Evolutionary conservation across 805 yeast genomes (phyloP).

Genomic region (Wickerhamiella musiphila): DNA sequence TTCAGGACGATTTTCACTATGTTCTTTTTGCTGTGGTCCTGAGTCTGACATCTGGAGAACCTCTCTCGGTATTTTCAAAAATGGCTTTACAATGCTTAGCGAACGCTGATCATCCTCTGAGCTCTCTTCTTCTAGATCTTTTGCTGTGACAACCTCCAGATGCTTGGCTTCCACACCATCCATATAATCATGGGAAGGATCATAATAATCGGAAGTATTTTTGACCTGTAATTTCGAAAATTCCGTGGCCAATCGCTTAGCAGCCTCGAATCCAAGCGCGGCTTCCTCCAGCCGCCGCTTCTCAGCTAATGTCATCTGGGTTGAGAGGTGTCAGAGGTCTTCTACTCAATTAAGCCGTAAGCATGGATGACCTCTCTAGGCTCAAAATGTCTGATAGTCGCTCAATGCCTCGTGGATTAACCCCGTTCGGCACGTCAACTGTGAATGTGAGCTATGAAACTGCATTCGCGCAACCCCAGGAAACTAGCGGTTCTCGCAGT

Average conservation of each 20-base stretch:
- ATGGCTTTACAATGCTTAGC: too few species aligned
- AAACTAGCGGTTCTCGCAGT: too few species aligned
- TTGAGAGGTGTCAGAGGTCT: too few species aligned
- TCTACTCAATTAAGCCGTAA: too few species aligned
- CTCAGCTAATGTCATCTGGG: too few species aligned
- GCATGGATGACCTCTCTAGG: constrained; percentile 3
- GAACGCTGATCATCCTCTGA: too few species aligned
- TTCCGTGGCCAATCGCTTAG: constrained; percentile 2
- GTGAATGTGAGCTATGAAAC: constrained; percentile 13
- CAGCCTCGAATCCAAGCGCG: neutral
- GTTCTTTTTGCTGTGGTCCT: too few species aligned
- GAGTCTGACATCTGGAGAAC: too few species aligned
- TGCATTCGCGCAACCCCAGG: constrained; percentile 4
- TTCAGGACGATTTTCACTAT: too few species aligned
- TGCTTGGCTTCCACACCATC: constrained; percentile 9
- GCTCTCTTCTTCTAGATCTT: too few species aligned
- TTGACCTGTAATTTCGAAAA: neutral
- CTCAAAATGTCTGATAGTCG: constrained; percentile 1
- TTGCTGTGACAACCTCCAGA: constrained; percentile 7
- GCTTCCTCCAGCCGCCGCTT: too few species aligned
- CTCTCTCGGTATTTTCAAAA: constrained; percentile 10
- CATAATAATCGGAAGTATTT: neutral
- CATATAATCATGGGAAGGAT: constrained; percentile 5
- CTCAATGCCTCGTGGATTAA: neutral
- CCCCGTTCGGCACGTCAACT: constrained; percentile 3